phyloP scores from a whole-genome alignment of 169 alveolate genomes.

The Plasmodium coatneyi region DNA sequence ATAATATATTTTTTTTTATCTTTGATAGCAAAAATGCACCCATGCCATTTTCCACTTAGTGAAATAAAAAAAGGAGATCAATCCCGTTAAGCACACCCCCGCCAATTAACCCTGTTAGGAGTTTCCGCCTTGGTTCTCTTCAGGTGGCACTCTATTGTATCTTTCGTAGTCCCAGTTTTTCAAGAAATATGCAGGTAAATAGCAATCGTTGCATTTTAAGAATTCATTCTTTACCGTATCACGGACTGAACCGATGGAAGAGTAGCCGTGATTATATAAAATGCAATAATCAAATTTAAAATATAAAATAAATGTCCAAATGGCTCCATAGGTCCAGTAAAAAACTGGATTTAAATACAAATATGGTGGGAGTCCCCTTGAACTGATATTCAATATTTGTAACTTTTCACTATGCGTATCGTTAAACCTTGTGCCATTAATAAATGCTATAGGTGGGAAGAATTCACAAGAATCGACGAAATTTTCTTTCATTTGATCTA shows the following conservation, averaged over 20 bases:
- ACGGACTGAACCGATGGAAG: conserved; percentile 83
- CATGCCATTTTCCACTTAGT: neutral
- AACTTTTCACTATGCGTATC: conserved; percentile 51
- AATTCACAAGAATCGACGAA: neutral
- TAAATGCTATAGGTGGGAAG: conserved; percentile 31
- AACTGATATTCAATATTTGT: conserved; percentile 65
- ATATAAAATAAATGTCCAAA: conserved; percentile 82
- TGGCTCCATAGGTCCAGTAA: conserved; percentile 85
- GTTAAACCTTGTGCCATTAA: conserved; percentile 68
- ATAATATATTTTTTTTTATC: neutral
- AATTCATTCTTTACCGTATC: conserved; percentile 77
- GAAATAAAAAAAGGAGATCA: neutral
- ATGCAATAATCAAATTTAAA: conserved; percentile 82
- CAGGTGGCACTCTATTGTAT: conserved; percentile 40
- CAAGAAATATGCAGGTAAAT: conserved; percentile 82
- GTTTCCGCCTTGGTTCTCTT: conserved; percentile 13
- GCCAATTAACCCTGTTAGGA: neutral
- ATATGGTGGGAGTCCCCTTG: conserved; percentile 74
- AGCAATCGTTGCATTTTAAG: conserved; percentile 76
- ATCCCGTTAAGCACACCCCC: neutral
- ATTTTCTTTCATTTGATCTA: conserved; percentile 11
- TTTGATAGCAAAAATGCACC: neutral
- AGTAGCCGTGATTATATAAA: conserved; percentile 83
- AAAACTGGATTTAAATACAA: conserved; percentile 77
- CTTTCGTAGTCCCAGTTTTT: conserved; percentile 81